These are phyloP conservation scores for Pythium sukuiense DNA, from an alignment of 352 stramenopile species.

Conservation along the genomic window DNA sequence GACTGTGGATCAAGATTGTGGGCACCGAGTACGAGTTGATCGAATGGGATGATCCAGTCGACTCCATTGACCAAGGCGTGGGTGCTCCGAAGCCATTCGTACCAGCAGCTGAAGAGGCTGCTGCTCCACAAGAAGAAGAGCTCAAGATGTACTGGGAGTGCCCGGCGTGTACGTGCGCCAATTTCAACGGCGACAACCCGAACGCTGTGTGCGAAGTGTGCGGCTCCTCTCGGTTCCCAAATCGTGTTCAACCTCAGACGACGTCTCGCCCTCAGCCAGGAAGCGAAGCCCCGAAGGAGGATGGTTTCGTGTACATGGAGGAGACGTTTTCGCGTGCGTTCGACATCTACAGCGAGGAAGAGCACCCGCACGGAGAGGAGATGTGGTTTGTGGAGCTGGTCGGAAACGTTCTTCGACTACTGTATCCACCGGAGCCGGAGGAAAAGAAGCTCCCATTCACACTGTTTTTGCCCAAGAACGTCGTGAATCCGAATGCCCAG, in stretches of 20 bases:
- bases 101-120: conserved; percentile 19
- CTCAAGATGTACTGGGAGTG: conserved; percentile 91
- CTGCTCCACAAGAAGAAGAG: conserved; percentile 33
- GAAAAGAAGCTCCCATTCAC: conserved; percentile 81
- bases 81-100: conserved; percentile 60
- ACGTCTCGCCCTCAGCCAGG: conserved; percentile 19
- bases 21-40: conserved; percentile 85
- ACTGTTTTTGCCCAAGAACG: conserved; percentile 67
- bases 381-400: conserved; percentile 78
- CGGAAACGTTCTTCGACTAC: conserved; percentile 48
- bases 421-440: conserved; percentile 76
- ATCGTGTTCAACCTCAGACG: conserved; percentile 22
- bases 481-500: conserved; percentile 42
- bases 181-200: conserved; percentile 86
- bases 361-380: conserved; percentile 63
- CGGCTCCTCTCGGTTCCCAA: conserved; percentile 41
- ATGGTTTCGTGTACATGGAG: conserved; percentile 62
- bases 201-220: conserved; percentile 80
- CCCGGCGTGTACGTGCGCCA: conserved; percentile 77
- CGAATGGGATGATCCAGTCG: conserved; percentile 83
- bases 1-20: conserved; percentile 88
- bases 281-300: conserved; percentile 25
- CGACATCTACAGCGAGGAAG: conserved; percentile 81
- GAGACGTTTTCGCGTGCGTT: conserved; percentile 66
- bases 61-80: conserved; percentile 81